Evolutionary conservation across 371 early-diverging fungal species (phyloP).

Genomic region (Nematocida major): DNA sequence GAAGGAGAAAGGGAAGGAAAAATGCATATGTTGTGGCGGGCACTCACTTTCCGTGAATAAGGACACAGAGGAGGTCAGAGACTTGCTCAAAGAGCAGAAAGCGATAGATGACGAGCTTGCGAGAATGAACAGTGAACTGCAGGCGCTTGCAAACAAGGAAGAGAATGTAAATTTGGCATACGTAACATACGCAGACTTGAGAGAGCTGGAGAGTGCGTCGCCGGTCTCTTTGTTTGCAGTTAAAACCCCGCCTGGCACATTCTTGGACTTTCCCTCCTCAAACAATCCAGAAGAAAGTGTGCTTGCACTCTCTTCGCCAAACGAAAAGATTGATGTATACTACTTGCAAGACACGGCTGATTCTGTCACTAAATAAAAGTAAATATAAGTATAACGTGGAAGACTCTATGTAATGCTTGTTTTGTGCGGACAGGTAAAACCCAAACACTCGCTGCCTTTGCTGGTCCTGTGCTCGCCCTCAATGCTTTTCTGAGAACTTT

Average conservation of each 20-base stretch:
- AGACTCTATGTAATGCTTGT: not conserved
- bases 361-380: constrained; percentile 28
- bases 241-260: constrained; percentile 62
- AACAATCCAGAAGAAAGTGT: constrained; percentile 54
- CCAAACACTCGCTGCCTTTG: too few species aligned
- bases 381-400: not conserved
- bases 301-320: constrained; percentile 51
- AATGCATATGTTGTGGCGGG: constrained; percentile 16
- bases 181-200: constrained; percentile 63
- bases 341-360: constrained; percentile 56
- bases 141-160: constrained; percentile 51
- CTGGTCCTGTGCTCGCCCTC: too few species aligned
- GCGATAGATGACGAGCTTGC: constrained; percentile 53
- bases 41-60: not conserved
- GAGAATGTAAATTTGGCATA: constrained; percentile 60
- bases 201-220: constrained; percentile 45
- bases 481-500: too few species aligned
- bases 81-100: constrained; percentile 34
- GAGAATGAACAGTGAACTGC: constrained; percentile 55
- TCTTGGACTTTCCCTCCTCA: constrained; percentile 60
- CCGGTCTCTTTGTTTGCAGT: constrained; percentile 63
- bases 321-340: constrained; percentile 61
- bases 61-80: constrained; percentile 4
- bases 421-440: not conserved
- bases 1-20: constrained; percentile 32